Evolutionary conservation across 2,329 filamentous ascomycete genomes (phyloP), one percentile per base, ranked within the genome.

Genomic region (Neofusicoccum cordaticola): DNA sequence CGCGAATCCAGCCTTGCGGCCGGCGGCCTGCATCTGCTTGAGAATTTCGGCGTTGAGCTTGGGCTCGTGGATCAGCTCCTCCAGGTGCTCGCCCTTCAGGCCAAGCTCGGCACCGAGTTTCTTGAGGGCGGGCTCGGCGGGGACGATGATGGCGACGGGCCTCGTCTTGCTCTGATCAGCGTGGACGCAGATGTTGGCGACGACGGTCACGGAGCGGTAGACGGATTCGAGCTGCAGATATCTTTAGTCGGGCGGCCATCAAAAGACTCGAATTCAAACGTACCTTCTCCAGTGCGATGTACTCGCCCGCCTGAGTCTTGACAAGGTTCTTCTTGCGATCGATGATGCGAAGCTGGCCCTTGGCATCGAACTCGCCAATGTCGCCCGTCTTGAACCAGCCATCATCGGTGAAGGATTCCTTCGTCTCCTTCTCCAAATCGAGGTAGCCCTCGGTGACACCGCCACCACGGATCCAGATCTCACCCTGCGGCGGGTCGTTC

Each of bases 301-400:
- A 98, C 83, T 98, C 94, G 70, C 94, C 94, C 66, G 93, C 93
- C 69, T 92, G 86, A 68, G 95, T 93, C 88, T 98, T 98, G 78
- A 98, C 91, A 64, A 98, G 83, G 80, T 98, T 98, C 88, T 98
- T 98, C 87, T 97, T 93, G 71, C 94, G 92, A 78, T 98, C 94
- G 74, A 98, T 93, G 75, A 98, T 89, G 71, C 84, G 86, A 69
- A 98, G 80, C 76, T 96, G 91, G 48, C 94, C 94, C 67, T 89
- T 84, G 50, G 81, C 75, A 77, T 94, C 89, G 72, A 94, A 95
- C 76, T 97, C 91, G 72, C 94, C 94, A 76, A 98, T 95, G 73
- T 98, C 94, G 67, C 94, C 94, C 15, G 93, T 96, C 85, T 90
- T 94, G 86, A 98, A 98, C 95, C 95, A 98, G 57, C 92, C 92